Evolutionary conservation across 768 basidiomycete genomes (phyloP).

Genomic region (Boletus bicolor): DNA sequence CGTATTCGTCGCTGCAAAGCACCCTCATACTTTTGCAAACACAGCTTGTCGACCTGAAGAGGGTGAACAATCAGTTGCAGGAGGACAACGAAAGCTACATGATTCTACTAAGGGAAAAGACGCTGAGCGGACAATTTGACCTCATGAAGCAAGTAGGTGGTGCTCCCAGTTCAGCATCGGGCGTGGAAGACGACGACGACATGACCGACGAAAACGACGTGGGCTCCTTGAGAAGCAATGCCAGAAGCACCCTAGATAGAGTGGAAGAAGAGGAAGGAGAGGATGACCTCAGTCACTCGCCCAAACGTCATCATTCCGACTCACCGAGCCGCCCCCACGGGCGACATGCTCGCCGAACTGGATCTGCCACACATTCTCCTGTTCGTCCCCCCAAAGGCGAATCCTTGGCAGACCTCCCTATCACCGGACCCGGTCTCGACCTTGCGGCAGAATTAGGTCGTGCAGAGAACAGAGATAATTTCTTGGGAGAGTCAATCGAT

Average conservation of each 20-base stretch:
- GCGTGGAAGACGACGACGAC: constrained; percentile 35
- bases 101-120: constrained; percentile 88
- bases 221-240: constrained; percentile 54
- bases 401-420: constrained; percentile 80
- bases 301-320: constrained; percentile 37
- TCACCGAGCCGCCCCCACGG: constrained; percentile 40
- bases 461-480: constrained; percentile 83
- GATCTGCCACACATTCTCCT: constrained; percentile 51
- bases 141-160: constrained; percentile 65
- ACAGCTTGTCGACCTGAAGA: constrained; percentile 82
- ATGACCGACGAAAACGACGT: constrained; percentile 43
- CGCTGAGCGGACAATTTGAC: constrained; percentile 85
- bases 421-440: constrained; percentile 86
- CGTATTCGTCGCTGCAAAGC: constrained; percentile 78
- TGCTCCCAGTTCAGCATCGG: constrained; percentile 38
- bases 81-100: constrained; percentile 98
- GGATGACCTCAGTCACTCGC: constrained; percentile 40
- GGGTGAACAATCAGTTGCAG: constrained; percentile 82
- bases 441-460: constrained; percentile 89
- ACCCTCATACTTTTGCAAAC: constrained; percentile 81
- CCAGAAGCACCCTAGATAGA: constrained; percentile 57
- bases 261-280: constrained; percentile 51
- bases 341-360: constrained; percentile 50
- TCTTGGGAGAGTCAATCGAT: constrained; percentile 54
- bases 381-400: constrained; percentile 55